Evolutionary conservation across 225 moss, liverwort and hornwort genomes (phyloP), one percentile per base, ranked within the genome.

Genomic region (Pseudoscleropodium purum): DNA sequence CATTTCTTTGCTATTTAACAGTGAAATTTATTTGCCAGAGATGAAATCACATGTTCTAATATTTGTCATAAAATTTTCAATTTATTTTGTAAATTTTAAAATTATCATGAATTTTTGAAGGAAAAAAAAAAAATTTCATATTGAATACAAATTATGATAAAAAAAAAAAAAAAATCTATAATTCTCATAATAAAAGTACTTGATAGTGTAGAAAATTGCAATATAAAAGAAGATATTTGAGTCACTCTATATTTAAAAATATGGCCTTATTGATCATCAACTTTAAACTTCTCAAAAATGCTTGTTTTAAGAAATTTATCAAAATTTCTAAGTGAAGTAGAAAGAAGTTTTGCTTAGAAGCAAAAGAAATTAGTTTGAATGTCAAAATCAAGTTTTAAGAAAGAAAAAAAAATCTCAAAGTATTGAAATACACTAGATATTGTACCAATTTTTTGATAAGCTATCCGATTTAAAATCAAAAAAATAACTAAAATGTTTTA

Each of bases 161-260:
- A 34, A 75, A n/a, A n/a, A n/a, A n/a, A n/a, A n/a, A n/a, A n/a
- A n/a, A 51, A 51, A 5, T 21, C 2, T 5, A 13, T 51, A 21
- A 8, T 12, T 49, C 3, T 33, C 2, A 49, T 1, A 31, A 11
- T 13, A 31, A 7, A 31, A 12, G 19, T 19, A 12, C 3, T 21
- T 33, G 2, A 20, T 21, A 13, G 21, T 5, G 6, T 20, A 76
- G 4, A 51, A 31, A 4, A 31, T 49, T 75, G 5, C 0, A 0
- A 2, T 74, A 18, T 45, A 43, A 29, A 29, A 45, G 74, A 29
- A 45, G 17, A 45, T 74, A 45, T 29, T 17, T 17, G 1, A 5
- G 10, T 16, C 27, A 43, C 0, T 73, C 8, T 6, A 33, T 51
- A 20, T 75, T 31, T 19, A 19, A 0, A 75, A 47, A 31, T 6